Percentiles rank a stretch among this genome's conserved stretches.
These are phyloP conservation scores for Exsudoporus floridanus DNA, from an alignment of 1,284 basidiomycete genomes.

Conservation along the genomic window DNA sequence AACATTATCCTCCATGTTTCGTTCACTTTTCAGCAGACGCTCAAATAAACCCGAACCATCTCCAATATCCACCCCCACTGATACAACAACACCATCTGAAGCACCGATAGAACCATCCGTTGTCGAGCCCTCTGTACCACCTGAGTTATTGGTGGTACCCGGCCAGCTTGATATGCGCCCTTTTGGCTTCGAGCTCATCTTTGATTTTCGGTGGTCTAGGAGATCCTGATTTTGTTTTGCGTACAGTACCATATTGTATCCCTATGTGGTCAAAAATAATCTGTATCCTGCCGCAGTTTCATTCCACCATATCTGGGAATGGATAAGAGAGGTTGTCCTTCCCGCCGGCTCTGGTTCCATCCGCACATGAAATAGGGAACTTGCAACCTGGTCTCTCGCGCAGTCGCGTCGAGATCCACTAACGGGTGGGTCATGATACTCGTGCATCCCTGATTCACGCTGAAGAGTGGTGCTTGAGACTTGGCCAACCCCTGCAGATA, in stretches of 20 bases:
- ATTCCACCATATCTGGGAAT: not conserved
- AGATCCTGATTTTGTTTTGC: conserved; percentile 21
- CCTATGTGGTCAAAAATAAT: conserved; percentile 12
- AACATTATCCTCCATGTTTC: conserved; percentile 24
- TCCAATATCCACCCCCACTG: not conserved
- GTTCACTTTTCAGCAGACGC: conserved; percentile 21
- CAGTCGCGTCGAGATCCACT: not conserved
- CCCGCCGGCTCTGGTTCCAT: not conserved
- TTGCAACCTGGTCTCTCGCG: not conserved
- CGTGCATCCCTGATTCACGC: not conserved
- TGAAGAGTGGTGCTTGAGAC: not conserved
- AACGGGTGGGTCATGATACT: not conserved
- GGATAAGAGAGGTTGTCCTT: not conserved
- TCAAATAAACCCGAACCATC: conserved; percentile 2
- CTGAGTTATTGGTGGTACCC: conserved; percentile 36
- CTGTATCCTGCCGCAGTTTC: conserved; percentile 13
- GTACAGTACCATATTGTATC: conserved; percentile 27
- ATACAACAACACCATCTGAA: conserved; percentile 5
- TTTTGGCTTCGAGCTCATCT: conserved; percentile 66
- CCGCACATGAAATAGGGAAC: not conserved
- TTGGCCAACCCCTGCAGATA: not conserved
- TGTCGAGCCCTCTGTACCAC: conserved; percentile 2
- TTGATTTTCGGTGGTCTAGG: conserved; percentile 69
- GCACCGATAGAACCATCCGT: not conserved
- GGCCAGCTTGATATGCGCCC: conserved; percentile 66